Conservation (phyloP, 371 early-diverging fungal species). For the Actinomucor elegans region DNA sequence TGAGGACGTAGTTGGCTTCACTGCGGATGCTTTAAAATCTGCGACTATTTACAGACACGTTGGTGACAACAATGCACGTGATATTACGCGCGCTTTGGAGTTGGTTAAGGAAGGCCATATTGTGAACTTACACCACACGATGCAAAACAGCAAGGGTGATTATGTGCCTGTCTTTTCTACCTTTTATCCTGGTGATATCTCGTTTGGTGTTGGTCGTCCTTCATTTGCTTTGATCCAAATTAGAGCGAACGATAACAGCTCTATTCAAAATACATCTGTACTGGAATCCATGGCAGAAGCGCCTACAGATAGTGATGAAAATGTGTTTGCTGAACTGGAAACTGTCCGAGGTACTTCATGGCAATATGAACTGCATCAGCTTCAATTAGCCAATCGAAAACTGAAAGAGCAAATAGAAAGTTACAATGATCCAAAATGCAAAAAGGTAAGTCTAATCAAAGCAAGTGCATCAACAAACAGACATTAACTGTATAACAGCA, state of each 20-base stretch:
- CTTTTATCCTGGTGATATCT: slow-evolving; percentile 47
- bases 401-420: slow-evolving; percentile 41
- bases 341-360: slow-evolving; percentile 44
- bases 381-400: slow-evolving; percentile 41
- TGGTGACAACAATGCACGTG: slow-evolving; percentile 46
- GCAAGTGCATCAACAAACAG: neutral
- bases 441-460: slow-evolving; percentile 19
- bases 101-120: slow-evolving; percentile 42
- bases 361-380: slow-evolving; percentile 56
- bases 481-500: slow-evolving; percentile 6
- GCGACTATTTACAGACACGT: slow-evolving; percentile 53
- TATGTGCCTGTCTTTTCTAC: slow-evolving; percentile 41
- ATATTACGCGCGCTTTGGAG: slow-evolving; percentile 43
- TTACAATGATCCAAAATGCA: slow-evolving; percentile 23
- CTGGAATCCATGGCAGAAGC: slow-evolving; percentile 12
- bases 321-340: slow-evolving; percentile 45
- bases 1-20: slow-evolving; percentile 38
- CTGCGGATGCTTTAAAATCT: slow-evolving; percentile 43
- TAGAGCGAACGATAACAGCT: slow-evolving; percentile 18
- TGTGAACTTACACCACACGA: slow-evolving; percentile 36
- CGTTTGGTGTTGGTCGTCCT: slow-evolving; percentile 25
- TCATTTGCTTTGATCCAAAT: slow-evolving; percentile 42
- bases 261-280: neutral
- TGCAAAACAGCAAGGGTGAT: slow-evolving; percentile 48
- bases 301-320: slow-evolving; percentile 26